These are phyloP conservation scores for Podaxis sp. DNA, from an alignment of 768 basidiomycete genomes.

Conservation along the genomic window DNA sequence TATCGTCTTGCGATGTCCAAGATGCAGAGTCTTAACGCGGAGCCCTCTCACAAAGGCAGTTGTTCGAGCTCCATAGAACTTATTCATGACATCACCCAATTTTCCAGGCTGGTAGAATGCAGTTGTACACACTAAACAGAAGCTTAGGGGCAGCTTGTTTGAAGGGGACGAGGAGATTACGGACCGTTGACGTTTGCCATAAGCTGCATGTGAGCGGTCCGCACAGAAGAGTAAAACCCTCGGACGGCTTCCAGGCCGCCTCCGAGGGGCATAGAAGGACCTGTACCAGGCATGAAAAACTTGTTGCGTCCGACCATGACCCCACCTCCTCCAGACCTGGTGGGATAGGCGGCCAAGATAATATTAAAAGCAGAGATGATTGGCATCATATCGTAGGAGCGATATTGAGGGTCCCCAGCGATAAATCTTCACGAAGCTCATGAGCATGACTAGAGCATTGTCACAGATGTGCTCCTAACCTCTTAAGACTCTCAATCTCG, in stretches of 20 bases:
- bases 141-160: neutral
- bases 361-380: slow-evolving; percentile 64
- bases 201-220: slow-evolving; percentile 49
- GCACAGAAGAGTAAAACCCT: slow-evolving; percentile 59
- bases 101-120: slow-evolving; percentile 61
- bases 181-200: slow-evolving; percentile 63
- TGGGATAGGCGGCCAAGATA: slow-evolving; percentile 52
- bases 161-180: slow-evolving; percentile 25
- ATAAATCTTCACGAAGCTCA: slow-evolving; percentile 41
- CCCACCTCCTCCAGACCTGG: slow-evolving; percentile 47
- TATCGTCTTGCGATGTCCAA: slow-evolving; percentile 71
- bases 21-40: slow-evolving; percentile 60
- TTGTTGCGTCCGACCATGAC: slow-evolving; percentile 61
- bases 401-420: slow-evolving; percentile 47
- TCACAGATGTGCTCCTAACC: slow-evolving; percentile 22
- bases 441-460: neutral
- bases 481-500: slow-evolving; percentile 46
- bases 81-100: slow-evolving; percentile 55
- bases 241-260: slow-evolving; percentile 50
- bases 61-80: slow-evolving; percentile 60
- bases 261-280: slow-evolving; percentile 50
- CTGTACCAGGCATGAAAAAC: slow-evolving; percentile 53
- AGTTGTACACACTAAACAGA: slow-evolving; percentile 46
- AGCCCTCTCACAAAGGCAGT: slow-evolving; percentile 64
- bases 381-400: slow-evolving; percentile 53